Percentiles rank a stretch among this genome's conserved stretches.
These are phyloP conservation scores for Yamadazyma songkhlaensis DNA, from an alignment of 1,139 yeast species.

Conservation along the genomic window DNA sequence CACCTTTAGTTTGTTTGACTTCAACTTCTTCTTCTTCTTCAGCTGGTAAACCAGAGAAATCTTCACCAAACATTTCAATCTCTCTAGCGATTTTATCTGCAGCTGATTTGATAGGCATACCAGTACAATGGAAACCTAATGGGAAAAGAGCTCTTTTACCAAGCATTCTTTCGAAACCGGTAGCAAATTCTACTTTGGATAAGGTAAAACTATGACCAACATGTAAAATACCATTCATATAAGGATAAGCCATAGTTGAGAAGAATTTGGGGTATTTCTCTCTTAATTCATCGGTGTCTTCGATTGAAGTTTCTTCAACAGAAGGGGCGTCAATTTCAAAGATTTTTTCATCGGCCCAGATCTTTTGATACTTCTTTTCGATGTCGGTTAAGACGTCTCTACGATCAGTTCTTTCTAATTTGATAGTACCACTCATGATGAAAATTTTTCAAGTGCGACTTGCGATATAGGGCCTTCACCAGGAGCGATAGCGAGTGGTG, in stretches of 20 bases:
- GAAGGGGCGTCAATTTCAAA: constrained; percentile 90
- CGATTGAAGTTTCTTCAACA: constrained; percentile 57
- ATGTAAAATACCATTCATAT: constrained; percentile 97
- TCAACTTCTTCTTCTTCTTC: constrained; percentile 51
- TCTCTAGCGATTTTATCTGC: constrained; percentile 96
- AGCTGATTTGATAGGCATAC: constrained; percentile 97
- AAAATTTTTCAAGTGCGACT: constrained; percentile 7
- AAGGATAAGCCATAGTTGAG: constrained; percentile 97
- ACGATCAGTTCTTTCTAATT: constrained; percentile 67
- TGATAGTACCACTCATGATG: constrained; percentile 42
- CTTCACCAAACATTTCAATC: constrained; percentile 83
- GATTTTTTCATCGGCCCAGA: constrained; percentile 82
- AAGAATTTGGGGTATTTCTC: constrained; percentile 81
- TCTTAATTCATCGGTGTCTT: constrained; percentile 69
- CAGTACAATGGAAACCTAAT: constrained; percentile 98
- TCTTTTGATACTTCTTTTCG: constrained; percentile 83
- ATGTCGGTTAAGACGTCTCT: constrained; percentile 90
- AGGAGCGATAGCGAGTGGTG: too few relatives aligned
- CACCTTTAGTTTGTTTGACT: constrained; percentile 37
- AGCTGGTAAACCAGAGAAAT: constrained; percentile 67
- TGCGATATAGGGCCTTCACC: too few relatives aligned
- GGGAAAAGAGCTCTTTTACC: constrained; percentile 95
- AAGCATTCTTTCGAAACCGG: constrained; percentile 92
- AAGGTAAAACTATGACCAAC: constrained; percentile 97
- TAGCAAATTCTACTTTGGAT: constrained; percentile 90